Evolutionary conservation across 306 rosid species (phyloP).

Genomic region (Glycine soja): DNA sequence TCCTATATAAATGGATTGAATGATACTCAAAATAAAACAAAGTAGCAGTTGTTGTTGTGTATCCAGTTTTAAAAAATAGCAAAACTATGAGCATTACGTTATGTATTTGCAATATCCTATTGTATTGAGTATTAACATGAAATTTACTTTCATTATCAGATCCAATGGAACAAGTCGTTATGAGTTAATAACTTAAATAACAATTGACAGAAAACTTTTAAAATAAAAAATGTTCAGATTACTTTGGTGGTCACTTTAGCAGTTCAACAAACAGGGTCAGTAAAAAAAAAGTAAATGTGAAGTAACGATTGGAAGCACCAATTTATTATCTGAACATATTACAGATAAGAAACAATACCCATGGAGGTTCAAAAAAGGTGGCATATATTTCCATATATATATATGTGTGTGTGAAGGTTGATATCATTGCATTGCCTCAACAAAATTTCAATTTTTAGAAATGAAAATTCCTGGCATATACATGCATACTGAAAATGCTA

Average conservation of each 20-base stretch:
- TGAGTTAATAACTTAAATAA: constrained; percentile 23
- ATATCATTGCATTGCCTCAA: constrained; percentile 11
- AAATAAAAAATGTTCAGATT: not conserved
- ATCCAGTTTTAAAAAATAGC: not conserved
- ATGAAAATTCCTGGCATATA: constrained; percentile 24
- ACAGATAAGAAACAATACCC: constrained; percentile 31
- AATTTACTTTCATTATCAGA: constrained; percentile 33
- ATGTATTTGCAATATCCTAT: constrained; percentile 29
- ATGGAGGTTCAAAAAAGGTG: not conserved
- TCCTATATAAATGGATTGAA: constrained; percentile 9
- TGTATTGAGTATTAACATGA: not conserved
- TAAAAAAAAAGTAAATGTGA: not conserved
- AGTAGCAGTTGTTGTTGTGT: constrained; percentile 2
- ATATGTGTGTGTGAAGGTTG: constrained; percentile 9
- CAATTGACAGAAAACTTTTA: not conserved
- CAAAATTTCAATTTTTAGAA: constrained; percentile 26
- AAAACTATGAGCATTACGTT: not conserved
- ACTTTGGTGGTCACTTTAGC: constrained; percentile 28
- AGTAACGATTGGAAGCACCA: constrained; percentile 19
- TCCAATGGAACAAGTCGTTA: not conserved
- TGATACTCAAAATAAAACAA: constrained; percentile 28
- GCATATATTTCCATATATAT: not conserved
- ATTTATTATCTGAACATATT: constrained; percentile 28
- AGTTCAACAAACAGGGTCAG: not conserved
- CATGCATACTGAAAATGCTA: constrained; percentile 27